phyloP scores from a whole-genome alignment of 2,329 filamentous ascomycete species.

The Arachnopeziza araneosa region DNA sequence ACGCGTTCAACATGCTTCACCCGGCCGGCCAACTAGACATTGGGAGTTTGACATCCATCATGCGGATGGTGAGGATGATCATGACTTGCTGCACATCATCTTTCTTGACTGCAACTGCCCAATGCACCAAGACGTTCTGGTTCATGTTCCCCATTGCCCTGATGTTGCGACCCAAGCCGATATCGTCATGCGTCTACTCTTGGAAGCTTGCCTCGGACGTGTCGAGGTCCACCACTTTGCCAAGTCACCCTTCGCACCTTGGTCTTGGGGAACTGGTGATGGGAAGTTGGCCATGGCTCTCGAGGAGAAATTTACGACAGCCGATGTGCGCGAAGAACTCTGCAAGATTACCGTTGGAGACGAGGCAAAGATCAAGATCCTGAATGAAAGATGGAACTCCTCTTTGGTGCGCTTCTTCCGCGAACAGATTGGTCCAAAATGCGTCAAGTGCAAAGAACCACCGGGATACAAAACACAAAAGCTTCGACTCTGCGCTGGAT shows the following conservation, averaged over 20 bases:
- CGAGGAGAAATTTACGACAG: not conserved
- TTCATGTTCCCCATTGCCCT: not conserved
- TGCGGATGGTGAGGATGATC: not conserved
- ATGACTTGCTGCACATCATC: not conserved
- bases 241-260: not conserved
- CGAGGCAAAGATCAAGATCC: not conserved
- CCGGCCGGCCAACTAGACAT: not conserved
- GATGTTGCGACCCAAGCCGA: not conserved
- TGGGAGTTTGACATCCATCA: not conserved
- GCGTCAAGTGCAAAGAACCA: not conserved
- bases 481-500: not conserved
- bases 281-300: not conserved
- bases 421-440: not conserved
- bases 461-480: not conserved
- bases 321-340: not conserved
- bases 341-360: not conserved
- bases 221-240: not conserved
- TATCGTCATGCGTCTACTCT: not conserved
- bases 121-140: not conserved
- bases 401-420: no score
- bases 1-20: not conserved
- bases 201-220: not conserved
- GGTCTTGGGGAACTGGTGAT: not conserved
- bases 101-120: not conserved
- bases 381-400: not conserved